A percentile compares a stretch with the other conserved stretches of the same genome.
These are phyloP conservation scores for Podospora tetraspora DNA, from an alignment of 495 filamentous ascomycete genomes.

Conservation along the genomic window DNA sequence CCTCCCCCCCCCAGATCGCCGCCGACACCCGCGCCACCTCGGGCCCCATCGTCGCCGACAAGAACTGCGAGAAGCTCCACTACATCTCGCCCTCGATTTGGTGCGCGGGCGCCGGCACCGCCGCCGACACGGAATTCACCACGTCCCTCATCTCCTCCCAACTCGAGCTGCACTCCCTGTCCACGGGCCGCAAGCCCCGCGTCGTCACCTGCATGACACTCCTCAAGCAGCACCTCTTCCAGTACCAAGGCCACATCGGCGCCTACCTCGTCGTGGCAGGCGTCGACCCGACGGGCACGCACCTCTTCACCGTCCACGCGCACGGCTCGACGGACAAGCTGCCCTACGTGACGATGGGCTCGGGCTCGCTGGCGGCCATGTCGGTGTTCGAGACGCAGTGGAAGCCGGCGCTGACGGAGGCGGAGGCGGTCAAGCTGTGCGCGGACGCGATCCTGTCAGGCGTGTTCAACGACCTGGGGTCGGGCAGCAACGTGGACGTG, in stretches of 20 bases:
- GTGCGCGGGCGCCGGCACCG: slow-evolving; percentile 98
- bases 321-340: slow-evolving; percentile 99
- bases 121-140: slow-evolving; percentile 98
- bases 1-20: slow-evolving; percentile 61
- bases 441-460: slow-evolving; percentile 88
- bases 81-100: slow-evolving; percentile 99
- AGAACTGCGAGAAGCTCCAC: slow-evolving; percentile 99
- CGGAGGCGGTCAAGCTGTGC: slow-evolving; percentile 77
- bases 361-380: slow-evolving; percentile 94
- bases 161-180: slow-evolving; percentile 92
- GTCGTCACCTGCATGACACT: slow-evolving; percentile 99
- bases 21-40: slow-evolving; percentile 97
- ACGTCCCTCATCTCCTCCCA: slow-evolving; percentile 97
- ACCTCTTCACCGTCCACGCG: slow-evolving; percentile 96
- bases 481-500: slow-evolving; percentile 95
- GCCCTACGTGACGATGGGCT: slow-evolving; percentile 99
- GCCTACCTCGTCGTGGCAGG: slow-evolving; percentile 98
- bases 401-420: slow-evolving; percentile 71
- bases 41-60: slow-evolving; percentile 98
- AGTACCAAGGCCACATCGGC: slow-evolving; percentile 95
- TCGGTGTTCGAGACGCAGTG: slow-evolving; percentile 95
- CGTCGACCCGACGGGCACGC: slow-evolving; percentile 92
- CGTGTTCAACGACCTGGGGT: slow-evolving; percentile 99
- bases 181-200: slow-evolving; percentile 90
- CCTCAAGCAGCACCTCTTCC: slow-evolving; percentile 99